Evolutionary conservation across 2,329 filamentous ascomycete species (phyloP), one percentile per base, ranked within the genome.

Genomic region (Pyrenochaeta sp.): DNA sequence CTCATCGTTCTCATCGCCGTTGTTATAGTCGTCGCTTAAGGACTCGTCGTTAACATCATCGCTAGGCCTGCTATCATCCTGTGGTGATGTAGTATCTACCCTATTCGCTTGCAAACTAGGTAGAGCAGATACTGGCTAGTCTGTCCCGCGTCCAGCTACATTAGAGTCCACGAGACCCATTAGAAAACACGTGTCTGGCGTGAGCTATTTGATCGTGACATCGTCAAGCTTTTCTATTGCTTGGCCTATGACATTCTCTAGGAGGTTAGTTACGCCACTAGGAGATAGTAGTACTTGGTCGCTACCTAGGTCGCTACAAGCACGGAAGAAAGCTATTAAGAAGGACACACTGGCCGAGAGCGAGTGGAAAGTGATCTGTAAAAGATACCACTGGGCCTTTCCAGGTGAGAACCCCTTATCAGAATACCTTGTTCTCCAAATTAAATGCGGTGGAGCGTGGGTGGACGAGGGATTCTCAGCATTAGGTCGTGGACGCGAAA

Each of bases 11-110:
- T n/a, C n/a, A n/a, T n/a, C n/a, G n/a, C n/a, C n/a, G n/a, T n/a
- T n/a, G n/a, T n/a, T n/a, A n/a, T n/a, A n/a, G 34, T 39, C 42
- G 25, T 53, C 30, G 32, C 25, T 25, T 37, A 27, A 50, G n/a
- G 37, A 30, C 54, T 50, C 50, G 50, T 54, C 34, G 36, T n/a
- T n/a, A n/a, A 53, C 50, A 53, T 47, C 51, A 25, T 53, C 34
- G 40, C 42, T 34, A 13, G 42, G 34, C 42, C 50, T 36, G 30
- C 28, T 40, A 53, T 39, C 4, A 10, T 53, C 40, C 27, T 13
- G 50, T 36, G 19, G 30, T 25, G 42, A n/a, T 46, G 43, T 25
- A 39, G 15, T 19, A 19, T 39, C 12, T 39, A 12, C 36, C n/a
- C 36, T 13, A 15, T 39, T 39, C 36, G n/a, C 12, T 39, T 19